Evolutionary conservation across 2,329 filamentous ascomycete genomes (phyloP), one percentile per base, ranked within the genome.

Genomic region (Elsinoe fawcettii): DNA sequence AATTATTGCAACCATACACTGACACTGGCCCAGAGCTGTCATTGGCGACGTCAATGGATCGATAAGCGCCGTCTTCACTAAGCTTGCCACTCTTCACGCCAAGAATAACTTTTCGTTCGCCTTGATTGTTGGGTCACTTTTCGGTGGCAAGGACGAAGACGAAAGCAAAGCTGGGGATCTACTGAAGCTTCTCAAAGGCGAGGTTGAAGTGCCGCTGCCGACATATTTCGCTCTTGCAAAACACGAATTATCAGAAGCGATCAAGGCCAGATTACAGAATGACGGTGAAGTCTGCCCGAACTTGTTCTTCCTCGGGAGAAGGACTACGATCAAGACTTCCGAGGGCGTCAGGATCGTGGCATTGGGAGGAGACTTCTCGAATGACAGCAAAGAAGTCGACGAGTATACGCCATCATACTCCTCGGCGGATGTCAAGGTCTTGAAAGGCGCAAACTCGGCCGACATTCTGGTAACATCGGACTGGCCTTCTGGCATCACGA

Each of bases 81-180:
- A 96, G 72, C 76, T 97, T 18, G 78, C 84, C 7, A 81, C 83
- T 8, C 77, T 97, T 2, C 91, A 97, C 65, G 76, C 83, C 34
- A 97, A 96, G 73, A 93, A 96, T 68, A 80, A 79, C 66, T 97
- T 99, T 70, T 80, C 88, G 12, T 87, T 96, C 65, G 90, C 88
- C 14, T 83, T 99, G 57, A 75, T 96, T 30, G 82, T 84, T 8
- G 93, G 93, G 56, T 87, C 96, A 67, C 77, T 97, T 5, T 97
- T 97, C 67, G 75, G 79, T 16, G 73, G 79, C 43, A 67, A 67
- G 11, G 62, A 67, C 3, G 68, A 67, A 0, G 73, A 76, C 1
- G 77, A 84, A 46, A 80, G 87, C 55, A 59, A 63, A 4, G 36
- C 58, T 7, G 59, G 61, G 7, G 69, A 73, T 8, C 72, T 93